Conservation (phyloP, 768 basidiomycete species). For the Termitomyces sp. region DNA sequence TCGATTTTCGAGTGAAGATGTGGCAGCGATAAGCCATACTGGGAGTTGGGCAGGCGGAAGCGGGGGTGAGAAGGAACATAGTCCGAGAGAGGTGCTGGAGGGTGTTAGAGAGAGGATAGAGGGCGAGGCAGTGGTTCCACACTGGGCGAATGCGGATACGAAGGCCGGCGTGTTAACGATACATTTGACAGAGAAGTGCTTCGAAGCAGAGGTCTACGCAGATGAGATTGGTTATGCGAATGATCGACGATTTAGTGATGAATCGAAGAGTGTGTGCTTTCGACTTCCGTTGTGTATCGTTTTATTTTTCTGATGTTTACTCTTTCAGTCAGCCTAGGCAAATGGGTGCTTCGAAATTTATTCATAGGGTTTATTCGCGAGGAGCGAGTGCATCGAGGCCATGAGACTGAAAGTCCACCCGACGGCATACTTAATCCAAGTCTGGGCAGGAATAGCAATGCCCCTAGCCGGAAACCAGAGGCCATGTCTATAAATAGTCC, state of each 20-base stretch:
- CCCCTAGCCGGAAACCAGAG: conserved; percentile 13
- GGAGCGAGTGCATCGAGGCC: conserved; percentile 38
- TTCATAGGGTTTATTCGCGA: conserved; percentile 77
- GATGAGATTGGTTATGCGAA: conserved; percentile 78
- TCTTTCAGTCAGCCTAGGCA: conserved; percentile 81
- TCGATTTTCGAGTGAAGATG: conserved; percentile 58
- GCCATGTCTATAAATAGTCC: conserved; percentile 23
- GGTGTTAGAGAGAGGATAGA: conserved; percentile 88
- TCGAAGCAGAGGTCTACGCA: conserved; percentile 93
- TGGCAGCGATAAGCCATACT: conserved; percentile 47
- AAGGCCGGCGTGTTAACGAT: conserved; percentile 85
- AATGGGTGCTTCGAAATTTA: conserved; percentile 85
- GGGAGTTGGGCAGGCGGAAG: conserved; percentile 40
- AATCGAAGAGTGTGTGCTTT: conserved; percentile 64
- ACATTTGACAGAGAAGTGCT: conserved; percentile 82
- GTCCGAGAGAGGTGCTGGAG: conserved; percentile 82
- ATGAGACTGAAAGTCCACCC: conserved; percentile 20
- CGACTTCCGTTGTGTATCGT: background rate
- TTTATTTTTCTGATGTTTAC: background rate
- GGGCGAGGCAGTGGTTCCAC: conserved; percentile 80
- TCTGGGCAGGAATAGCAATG: conserved; percentile 11
- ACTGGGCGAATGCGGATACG: conserved; percentile 89
- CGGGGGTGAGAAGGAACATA: conserved; percentile 43
- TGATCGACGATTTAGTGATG: conserved; percentile 65
- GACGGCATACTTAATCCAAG: conserved; percentile 19